Evolutionary conservation across 2,329 filamentous ascomycete species (phyloP), one percentile per base, ranked within the genome.

Genomic region (Dactylonectria estremocensis): DNA sequence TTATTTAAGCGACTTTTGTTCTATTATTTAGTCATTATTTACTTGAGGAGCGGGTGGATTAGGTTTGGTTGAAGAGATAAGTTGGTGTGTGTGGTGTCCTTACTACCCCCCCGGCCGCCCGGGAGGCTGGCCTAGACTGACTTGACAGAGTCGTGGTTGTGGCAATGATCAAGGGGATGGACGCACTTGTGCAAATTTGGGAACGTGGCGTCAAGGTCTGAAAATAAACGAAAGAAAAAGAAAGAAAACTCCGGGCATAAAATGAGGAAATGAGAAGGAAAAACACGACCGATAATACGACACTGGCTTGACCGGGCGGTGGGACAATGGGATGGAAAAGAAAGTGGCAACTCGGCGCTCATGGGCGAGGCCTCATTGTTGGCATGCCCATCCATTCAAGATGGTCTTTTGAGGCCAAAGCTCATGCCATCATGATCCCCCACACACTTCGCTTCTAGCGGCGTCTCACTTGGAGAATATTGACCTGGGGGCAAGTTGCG

Each of bases 381-480:
- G 14, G 40, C 40, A 8, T 43, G 14, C n/a, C 40, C 40, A 43
- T 43, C 40, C 40, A n/a, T n/a, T 8, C 40, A 43, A n/a, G 7
- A 43, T 43, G 16, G 5, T 8, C 8, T 43, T 43, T 7, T n/a
- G 37, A 52, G 18, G n/a, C 24, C 24, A 55, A 35, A 16, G 18
- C 53, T 20, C n/a, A 43, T 20, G 9, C 28, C 31, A 22, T 54
- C 11, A 13, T 45, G 10, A 37, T 22, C 13, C 14, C 7, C 55
- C 20, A 16, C 55, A 10, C 40, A 40, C 40, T 43, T 14, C 55
- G 35, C 31, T 10, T 28, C 40, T 46, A 58, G 55, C 55, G 55
- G 55, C 33, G 40, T 48, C 40, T 48, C 35, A 24, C 16, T 31
- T 52, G 16, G 49, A 31, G 7, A 9, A 18, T 52, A 14, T n/a